Evolutionary conservation across 306 rosid genomes (phyloP), one percentile per base, ranked within the genome.

Genomic region (Delonix regia): DNA sequence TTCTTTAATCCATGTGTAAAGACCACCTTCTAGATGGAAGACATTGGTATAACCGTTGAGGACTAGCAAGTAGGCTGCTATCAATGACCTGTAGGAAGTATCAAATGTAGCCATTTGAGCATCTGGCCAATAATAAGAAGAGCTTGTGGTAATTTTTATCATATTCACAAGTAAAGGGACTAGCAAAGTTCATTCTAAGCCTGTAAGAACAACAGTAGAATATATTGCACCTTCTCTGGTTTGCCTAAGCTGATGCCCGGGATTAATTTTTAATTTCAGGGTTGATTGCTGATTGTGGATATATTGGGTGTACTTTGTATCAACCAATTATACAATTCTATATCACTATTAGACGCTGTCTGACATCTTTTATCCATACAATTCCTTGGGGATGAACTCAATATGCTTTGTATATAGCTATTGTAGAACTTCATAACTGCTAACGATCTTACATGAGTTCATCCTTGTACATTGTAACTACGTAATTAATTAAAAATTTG

Each of bases 21-120:
- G 97, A 55, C 99, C 99, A 5, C 98, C 99, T 84, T 95, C 97
- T 60, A 95, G 84, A 86, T 95, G 94, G 92, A 86, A 95, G 70
- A 95, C 96, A 76, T 95, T 93, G 86, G 79, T 76, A 52, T 61
- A 95, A 24, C 99, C 99, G 7, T 95, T 88, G 65, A 95, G 97
- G 75, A 87, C 94, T 53, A 95, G 92, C 94, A 95, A 73, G 85
- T 95, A 95, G 81, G 99, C 98, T 21, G 99, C 99, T 82, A 95
- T 95, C 72, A 95, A 75, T n/a, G 99, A 95, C 80, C 99, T 95
- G 93, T 71, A 33, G 1, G 45, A 76, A 66, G 71, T 21, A 41
- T 80, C 48, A 53, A 51, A 81, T 55, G 73, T 34, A 21, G 42
- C 34, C 22, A 57, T 68, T 66, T 67, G 48, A 52, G 36, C 49